Base-by-base conservation (phyloP, 257 asterid species). In the Paraleonurus japonicus region DNA sequence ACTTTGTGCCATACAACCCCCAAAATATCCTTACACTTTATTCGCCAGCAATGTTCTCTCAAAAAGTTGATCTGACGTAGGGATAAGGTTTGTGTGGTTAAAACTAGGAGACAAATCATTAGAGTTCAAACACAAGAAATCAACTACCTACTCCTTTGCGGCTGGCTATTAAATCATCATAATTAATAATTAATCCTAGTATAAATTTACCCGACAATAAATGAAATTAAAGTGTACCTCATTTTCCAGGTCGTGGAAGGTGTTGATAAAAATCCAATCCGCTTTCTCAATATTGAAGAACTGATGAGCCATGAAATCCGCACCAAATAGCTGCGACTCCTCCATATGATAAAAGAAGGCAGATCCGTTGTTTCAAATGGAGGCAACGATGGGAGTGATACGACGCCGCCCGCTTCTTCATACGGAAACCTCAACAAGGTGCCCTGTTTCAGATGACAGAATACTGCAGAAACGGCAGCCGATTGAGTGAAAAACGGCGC, bases 261-360 rank as follows among this genome's bases (percentile, higher is more conserved):
- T 75, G 76, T 85, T 85, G 84, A 85, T 61, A 3, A 85, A 79
- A 57, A 83, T 32, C 81, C 81, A 83, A 76, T 85, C 83, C 48
- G 71, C 83, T 27, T 71, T 63, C 22, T 81, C 80, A 27, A 80
- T 48, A 75, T 85, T 77, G 0, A 39, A 24, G 58, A 68, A 76
- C 64, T 85, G 85, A 51, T 43, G 22, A 53, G 75, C 51, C 19
- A 76, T 9, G 27, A 3, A 28, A 28, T 28, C 33, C 33, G n/a
- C n/a, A n/a, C n/a, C n/a, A n/a, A n/a, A n/a, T n/a, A n/a, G n/a
- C n/a, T n/a, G n/a, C n/a, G n/a, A n/a, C n/a, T n/a, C n/a, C n/a
- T n/a, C n/a, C n/a, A n/a, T n/a, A n/a, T n/a, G n/a, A n/a, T n/a
- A 61, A 80, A 80, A 23, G 65, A 48, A 65, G 88, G 90, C 78